Evolutionary conservation across 148 eudicot genomes (phyloP).

Genomic region (Vaccinium corymbosum): DNA sequence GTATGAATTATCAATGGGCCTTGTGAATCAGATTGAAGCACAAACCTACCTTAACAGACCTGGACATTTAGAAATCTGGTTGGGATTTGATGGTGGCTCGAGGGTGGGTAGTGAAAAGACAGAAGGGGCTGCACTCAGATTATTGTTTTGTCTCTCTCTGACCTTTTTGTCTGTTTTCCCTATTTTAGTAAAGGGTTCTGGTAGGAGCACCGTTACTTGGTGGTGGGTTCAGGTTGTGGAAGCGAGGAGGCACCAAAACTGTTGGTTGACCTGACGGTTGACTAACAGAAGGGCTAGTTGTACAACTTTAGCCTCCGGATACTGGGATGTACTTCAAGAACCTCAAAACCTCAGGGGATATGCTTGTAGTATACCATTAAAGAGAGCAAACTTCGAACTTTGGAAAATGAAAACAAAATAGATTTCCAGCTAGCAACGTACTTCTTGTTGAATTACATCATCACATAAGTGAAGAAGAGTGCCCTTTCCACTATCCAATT

Average conservation of each 20-base stretch:
- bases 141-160: too few species aligned
- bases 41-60: background rate
- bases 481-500: constrained; percentile 94
- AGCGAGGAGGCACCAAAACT: background rate
- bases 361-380: background rate
- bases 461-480: constrained; percentile 81
- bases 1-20: background rate
- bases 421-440: constrained; percentile 21
- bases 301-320: background rate
- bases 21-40: background rate
- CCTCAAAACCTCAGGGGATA: background rate
- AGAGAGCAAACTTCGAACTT: background rate
- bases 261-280: background rate
- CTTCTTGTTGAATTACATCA: constrained; percentile 73
- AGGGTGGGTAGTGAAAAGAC: background rate
- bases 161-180: background rate
- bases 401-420: background rate
- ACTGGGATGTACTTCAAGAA: background rate
- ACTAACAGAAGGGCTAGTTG: background rate
- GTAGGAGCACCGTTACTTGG: background rate
- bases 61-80: background rate
- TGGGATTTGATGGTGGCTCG: background rate
- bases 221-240: background rate
- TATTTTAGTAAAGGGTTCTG: background rate
- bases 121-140: background rate